Evolutionary conservation across 441 rosid species (phyloP).

Genomic region (Dalechampia spathulata): DNA sequence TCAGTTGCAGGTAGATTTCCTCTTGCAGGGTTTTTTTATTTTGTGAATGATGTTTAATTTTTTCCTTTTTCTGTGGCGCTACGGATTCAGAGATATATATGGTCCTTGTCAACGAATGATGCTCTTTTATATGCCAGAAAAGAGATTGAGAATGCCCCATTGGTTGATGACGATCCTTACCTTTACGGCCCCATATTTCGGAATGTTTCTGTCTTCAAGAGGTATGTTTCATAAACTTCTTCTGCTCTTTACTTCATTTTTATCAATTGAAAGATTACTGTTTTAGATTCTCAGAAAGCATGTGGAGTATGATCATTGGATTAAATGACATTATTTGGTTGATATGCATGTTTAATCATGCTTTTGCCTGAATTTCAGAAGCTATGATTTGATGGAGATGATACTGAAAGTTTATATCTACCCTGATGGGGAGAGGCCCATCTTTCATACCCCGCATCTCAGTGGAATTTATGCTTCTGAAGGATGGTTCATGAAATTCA

Average conservation of each 20-base stretch:
- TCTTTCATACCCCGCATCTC: conserved; percentile 69
- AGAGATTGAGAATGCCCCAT: conserved; percentile 49
- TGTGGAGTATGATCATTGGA: too few relatives aligned
- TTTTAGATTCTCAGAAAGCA: too few relatives aligned
- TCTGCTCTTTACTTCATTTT: too few relatives aligned
- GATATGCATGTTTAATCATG: not conserved
- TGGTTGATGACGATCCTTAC: conserved; percentile 37
- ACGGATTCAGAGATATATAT: conserved; percentile 40
- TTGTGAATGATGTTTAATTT: not conserved
- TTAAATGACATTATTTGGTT: too few relatives aligned
- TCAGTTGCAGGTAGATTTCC: conserved; percentile 36
- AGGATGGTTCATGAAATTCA: conserved; percentile 91
- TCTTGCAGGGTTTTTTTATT: not conserved
- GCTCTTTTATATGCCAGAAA: conserved; percentile 58
- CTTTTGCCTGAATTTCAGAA: conserved; percentile 36
- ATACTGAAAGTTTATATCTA: conserved; percentile 70
- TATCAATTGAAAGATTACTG: too few relatives aligned
- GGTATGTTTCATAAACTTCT: conserved; percentile 31
- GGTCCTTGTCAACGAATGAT: conserved; percentile 50
- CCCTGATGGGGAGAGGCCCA: conserved; percentile 61
- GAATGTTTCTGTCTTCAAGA: conserved; percentile 61
- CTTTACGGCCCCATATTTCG: conserved; percentile 48
- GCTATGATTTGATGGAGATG: conserved; percentile 84
- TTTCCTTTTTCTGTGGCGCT: conserved; percentile 4
- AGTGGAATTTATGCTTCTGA: conserved; percentile 85